Conservation (phyloP, 257 asterid genomes). For the Lavandula angustifolia region DNA sequence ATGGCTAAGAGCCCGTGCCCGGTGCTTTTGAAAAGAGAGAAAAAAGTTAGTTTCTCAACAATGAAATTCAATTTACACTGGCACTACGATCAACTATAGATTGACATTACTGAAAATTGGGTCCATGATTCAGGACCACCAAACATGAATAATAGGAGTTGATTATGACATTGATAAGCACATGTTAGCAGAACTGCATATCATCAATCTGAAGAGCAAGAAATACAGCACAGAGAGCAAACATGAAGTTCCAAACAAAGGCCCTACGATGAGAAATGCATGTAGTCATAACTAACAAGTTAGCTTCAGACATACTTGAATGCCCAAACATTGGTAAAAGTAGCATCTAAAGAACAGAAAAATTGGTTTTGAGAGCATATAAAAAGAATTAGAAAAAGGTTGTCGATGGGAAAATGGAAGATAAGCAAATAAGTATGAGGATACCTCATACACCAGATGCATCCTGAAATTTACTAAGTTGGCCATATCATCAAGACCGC, state of each 20-base stretch:
- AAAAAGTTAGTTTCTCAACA: conserved; percentile 6
- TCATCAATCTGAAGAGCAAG: neutral
- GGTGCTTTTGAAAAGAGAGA: conserved; percentile 24
- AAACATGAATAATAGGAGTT: neutral
- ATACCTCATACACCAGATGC: conserved; percentile 75
- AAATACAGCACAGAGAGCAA: neutral
- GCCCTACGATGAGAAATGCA: conserved; percentile 1
- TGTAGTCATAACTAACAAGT: neutral
- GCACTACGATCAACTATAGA: neutral
- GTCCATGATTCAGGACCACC: neutral
- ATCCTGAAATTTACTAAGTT: conserved; percentile 72
- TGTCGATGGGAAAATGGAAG: neutral
- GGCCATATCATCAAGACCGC: conserved; percentile 82
- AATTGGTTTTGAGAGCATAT: conserved; percentile 16
- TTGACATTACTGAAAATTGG: neutral
- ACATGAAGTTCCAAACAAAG: neutral
- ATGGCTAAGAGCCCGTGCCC: conserved; percentile 61
- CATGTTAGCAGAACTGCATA: neutral
- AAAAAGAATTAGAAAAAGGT: neutral
- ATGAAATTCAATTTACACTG: neutral
- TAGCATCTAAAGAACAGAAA: conserved; percentile 4
- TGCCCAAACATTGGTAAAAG: conserved; percentile 8
- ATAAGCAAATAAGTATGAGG: conserved; percentile 15
- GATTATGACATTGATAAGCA: neutral
- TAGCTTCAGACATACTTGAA: neutral